Base-by-base conservation (phyloP, 2,329 filamentous ascomycete genomes). In the Colletotrichum musae region DNA sequence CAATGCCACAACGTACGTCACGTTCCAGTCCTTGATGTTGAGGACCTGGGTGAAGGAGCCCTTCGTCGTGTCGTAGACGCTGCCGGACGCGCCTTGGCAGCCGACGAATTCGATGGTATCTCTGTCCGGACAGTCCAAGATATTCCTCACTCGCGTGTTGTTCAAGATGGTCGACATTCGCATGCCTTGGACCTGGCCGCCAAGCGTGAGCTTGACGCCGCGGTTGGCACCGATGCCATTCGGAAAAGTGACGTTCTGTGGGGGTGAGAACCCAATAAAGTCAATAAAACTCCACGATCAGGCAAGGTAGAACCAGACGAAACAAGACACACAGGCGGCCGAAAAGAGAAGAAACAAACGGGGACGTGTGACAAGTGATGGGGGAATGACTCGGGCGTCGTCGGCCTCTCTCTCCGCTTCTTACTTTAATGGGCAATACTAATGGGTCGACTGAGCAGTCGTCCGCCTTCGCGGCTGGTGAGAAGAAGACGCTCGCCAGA, bases 191-290 rank as follows among this genome's bases (percentile, higher is more conserved):
- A 69, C 16, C 43, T 70, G 68, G 43, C 68, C 68, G 13, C 68
- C 68, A 59, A 70, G 68, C 51, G 63, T 64, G 54, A 70, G 53
- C 54, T 68, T 64, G 48, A 70, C 54, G 58, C 68, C 68, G 5
- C 68, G 64, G 56, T 70, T 70, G 51, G 64, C 64, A 43, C 68
- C 68, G 64, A 70, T 63, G 68, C 68, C 68, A 68, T 68, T 70
- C 52, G 68, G 58, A 58, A 70, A 70, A 32, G 68, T 70, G 18
- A 70, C 58, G 58, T 70, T 70, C 68, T 70, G 58, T 28, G 36
- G 18, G 26, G 56, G 18, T 10, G 47, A 50, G n/a, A 24, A 6
- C 10, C 18, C 10, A 2, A 32, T 24, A 26, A 54, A 59, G 66
- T 65, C 66, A 69, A 50, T 32, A 65, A 32, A 32, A 6, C 32